These are phyloP conservation scores for Trichoderma breve DNA, from an alignment of 2,329 filamentous ascomycete genomes.

Conservation along the genomic window DNA sequence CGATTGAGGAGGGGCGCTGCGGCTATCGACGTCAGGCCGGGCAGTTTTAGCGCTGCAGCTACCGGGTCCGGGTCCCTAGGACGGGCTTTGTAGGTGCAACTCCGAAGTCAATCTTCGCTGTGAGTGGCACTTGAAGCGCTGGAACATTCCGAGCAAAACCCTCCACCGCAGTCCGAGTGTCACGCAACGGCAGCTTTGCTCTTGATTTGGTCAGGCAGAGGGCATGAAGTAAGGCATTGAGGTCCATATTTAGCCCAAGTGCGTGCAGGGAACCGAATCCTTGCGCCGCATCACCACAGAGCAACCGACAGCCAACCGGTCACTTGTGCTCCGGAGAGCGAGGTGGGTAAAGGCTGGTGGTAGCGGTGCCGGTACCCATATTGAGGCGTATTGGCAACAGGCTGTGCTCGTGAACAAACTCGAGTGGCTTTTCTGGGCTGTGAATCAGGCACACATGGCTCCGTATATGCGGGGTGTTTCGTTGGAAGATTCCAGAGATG, in stretches of 20 bases:
- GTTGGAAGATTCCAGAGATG: neutral
- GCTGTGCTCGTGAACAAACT: neutral
- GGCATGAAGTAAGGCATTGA: neutral
- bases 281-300: neutral
- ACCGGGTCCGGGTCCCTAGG: neutral
- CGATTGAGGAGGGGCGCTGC: neutral
- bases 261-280: neutral
- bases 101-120: neutral
- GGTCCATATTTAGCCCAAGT: neutral
- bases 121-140: neutral
- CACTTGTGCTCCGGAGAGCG: neutral
- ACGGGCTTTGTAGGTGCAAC: no score
- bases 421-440: neutral
- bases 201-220: neutral
- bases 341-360: neutral
- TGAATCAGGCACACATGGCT: neutral
- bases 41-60: neutral
- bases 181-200: neutral
- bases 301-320: neutral
- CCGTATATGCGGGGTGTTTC: neutral
- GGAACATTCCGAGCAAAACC: neutral
- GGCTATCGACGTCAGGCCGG: constrained; percentile 7
- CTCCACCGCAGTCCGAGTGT: neutral
- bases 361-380: neutral
- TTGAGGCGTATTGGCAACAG: neutral